phyloP scores from a whole-genome alignment of 106 monocot species.

The Dendrobium nobile region DNA sequence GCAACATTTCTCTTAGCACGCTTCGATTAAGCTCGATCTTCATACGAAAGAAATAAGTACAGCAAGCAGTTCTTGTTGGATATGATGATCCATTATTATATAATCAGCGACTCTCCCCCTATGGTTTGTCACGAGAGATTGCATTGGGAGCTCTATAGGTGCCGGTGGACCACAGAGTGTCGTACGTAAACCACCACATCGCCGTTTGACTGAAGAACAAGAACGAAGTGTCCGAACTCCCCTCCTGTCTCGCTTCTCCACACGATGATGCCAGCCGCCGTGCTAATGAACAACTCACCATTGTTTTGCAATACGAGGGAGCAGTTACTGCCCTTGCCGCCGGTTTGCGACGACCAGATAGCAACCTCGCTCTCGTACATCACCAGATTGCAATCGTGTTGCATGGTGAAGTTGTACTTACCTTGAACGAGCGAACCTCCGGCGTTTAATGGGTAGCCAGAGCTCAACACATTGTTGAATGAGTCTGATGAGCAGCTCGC shows the following conservation, averaged over 20 bases:
- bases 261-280: background rate
- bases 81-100: too few species aligned
- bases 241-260: background rate
- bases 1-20: too few species aligned
- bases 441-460: background rate
- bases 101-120: too few species aligned
- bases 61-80: too few species aligned
- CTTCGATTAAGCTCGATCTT: too few species aligned
- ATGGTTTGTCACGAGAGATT: too few species aligned
- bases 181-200: background rate
- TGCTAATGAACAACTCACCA: background rate
- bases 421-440: background rate
- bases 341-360: background rate
- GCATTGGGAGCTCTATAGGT: background rate
- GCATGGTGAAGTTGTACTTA: background rate
- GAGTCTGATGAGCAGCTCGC: background rate
- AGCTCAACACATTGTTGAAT: background rate
- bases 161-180: background rate
- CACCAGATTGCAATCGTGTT: slow-evolving; percentile 2
- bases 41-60: too few species aligned
- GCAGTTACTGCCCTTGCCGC: background rate
- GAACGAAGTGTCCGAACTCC: background rate
- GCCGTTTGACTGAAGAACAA: background rate
- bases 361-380: background rate
- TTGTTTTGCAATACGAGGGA: background rate